These are phyloP conservation scores for Hypoxylon sp. DNA, from an alignment of 2,329 filamentous ascomycete genomes.

Conservation along the genomic window DNA sequence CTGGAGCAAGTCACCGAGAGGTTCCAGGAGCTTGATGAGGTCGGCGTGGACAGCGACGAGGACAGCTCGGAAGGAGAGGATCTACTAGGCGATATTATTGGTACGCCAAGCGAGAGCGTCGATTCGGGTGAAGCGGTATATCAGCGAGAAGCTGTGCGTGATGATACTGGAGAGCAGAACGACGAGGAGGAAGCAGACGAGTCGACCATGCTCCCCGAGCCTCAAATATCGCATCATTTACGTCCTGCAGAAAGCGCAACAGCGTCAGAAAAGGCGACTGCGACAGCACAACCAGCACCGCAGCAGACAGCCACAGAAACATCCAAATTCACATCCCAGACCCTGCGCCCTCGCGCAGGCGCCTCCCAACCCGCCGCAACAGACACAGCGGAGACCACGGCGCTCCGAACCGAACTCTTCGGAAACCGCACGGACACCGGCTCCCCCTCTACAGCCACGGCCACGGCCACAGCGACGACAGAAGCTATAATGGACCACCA, in stretches of 20 bases:
- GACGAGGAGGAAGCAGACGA: slow-evolving; percentile 40
- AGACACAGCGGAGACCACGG: slow-evolving; percentile 39
- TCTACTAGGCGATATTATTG: slow-evolving; percentile 66
- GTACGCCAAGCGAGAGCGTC: slow-evolving; percentile 66
- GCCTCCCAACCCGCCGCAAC: slow-evolving; percentile 20
- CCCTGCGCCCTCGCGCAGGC: slow-evolving; percentile 50
- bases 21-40: slow-evolving; percentile 75
- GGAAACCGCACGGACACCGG: slow-evolving; percentile 53
- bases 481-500: slow-evolving; percentile 83
- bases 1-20: slow-evolving; percentile 75
- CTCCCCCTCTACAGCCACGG: slow-evolving; percentile 53
- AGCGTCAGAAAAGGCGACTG: slow-evolving; percentile 14
- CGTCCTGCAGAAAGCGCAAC: slow-evolving; percentile 5
- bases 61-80: slow-evolving; percentile 68
- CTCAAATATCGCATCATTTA: slow-evolving; percentile 17
- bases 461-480: slow-evolving; percentile 67
- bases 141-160: slow-evolving; percentile 16
- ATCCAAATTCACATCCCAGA: slow-evolving; percentile 50
- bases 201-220: slow-evolving; percentile 39
- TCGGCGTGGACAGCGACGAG: slow-evolving; percentile 59
- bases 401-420: slow-evolving; percentile 61
- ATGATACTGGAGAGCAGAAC: slow-evolving; percentile 10
- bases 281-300: slow-evolving; percentile 19
- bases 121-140: slow-evolving; percentile 52
- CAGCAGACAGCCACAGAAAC: slow-evolving; percentile 32